phyloP scores from a whole-genome alignment of 2,329 filamentous ascomycete genomes.

The Arthroderma sp. region DNA sequence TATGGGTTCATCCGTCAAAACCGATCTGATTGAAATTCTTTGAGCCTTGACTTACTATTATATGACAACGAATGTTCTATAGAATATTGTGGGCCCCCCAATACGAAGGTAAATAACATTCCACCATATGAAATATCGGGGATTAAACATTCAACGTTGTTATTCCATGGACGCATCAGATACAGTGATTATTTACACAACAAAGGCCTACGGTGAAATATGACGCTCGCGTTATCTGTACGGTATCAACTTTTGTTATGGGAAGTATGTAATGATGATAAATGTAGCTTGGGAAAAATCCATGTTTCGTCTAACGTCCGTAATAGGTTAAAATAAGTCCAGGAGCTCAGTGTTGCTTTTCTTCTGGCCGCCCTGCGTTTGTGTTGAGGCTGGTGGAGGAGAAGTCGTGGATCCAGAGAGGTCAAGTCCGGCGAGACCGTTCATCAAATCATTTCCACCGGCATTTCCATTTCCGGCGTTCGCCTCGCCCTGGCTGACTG shows the following conservation, averaged over 20 bases:
- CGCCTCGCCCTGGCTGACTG: slow-evolving; percentile 17
- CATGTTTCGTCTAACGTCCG: not conserved
- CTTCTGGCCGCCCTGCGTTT: slow-evolving; percentile 21
- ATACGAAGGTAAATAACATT: too few relatives aligned
- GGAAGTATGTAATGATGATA: not conserved
- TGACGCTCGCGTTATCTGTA: not conserved
- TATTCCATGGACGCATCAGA: not conserved
- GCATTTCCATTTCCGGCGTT: slow-evolving; percentile 23
- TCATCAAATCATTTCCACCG: slow-evolving; percentile 50
- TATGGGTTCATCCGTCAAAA: not conserved
- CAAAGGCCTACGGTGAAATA: not conserved
- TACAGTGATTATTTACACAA: not conserved
- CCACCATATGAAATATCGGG: not conserved
- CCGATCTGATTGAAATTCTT: not conserved
- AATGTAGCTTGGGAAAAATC: not conserved
- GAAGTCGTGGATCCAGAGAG: slow-evolving; percentile 43
- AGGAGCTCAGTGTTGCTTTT: slow-evolving; percentile 46
- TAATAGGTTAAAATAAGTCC: slow-evolving; percentile 39
- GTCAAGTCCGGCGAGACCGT: slow-evolving; percentile 73
- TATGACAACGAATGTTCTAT: too few relatives aligned
- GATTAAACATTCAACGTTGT: not conserved
- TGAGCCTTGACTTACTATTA: not conserved
- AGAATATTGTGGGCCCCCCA: too few relatives aligned
- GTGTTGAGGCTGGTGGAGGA: slow-evolving; percentile 17
- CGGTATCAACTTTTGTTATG: not conserved